Percentiles rank a stretch among this genome's conserved stretches.
Conservation (phyloP, 1,284 basidiomycete genomes). For the Ganoderma boninense region DNA sequence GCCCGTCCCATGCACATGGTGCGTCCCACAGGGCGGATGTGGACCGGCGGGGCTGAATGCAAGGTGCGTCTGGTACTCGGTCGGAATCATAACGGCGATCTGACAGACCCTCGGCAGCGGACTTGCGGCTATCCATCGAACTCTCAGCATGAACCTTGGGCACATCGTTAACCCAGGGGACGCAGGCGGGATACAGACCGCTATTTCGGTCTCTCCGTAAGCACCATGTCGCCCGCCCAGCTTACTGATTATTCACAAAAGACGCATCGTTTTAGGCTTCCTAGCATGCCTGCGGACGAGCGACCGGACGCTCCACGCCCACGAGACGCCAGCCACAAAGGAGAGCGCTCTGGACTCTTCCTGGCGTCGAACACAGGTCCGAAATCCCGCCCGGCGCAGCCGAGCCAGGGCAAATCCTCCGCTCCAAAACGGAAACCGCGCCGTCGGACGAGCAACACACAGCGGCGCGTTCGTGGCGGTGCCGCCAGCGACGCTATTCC, state of each 20-base stretch:
- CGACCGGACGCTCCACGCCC: constrained; percentile 17
- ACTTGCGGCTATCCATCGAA: constrained; percentile 24
- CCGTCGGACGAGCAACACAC: constrained; percentile 20
- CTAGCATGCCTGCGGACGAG: constrained; percentile 11
- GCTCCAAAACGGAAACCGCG: constrained; percentile 18
- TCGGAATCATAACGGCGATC: constrained; percentile 22
- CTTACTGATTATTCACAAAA: constrained; percentile 14
- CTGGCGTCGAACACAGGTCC: constrained; percentile 5
- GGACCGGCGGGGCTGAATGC: constrained; percentile 26
- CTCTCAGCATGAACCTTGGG: constrained; percentile 32
- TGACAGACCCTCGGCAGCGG: constrained; percentile 18
- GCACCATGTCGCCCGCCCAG: constrained; percentile 11
- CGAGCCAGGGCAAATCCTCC: constrained; percentile 12
- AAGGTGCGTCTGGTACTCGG: constrained; percentile 13
- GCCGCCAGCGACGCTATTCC: constrained; percentile 22
- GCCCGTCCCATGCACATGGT: background rate
- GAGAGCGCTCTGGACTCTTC: constrained; percentile 18
- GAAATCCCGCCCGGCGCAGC: background rate
- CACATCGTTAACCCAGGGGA: constrained; percentile 32
- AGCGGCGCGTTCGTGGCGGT: constrained; percentile 27
- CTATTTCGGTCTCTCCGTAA: constrained; percentile 22
- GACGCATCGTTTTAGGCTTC: constrained; percentile 8
- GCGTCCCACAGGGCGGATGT: constrained; percentile 9
- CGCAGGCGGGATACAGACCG: constrained; percentile 26
- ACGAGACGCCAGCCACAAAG: constrained; percentile 17